These are phyloP conservation scores for Pseudogymnoascus sp. DNA, from an alignment of 2,329 filamentous ascomycete species.

Conservation along the genomic window DNA sequence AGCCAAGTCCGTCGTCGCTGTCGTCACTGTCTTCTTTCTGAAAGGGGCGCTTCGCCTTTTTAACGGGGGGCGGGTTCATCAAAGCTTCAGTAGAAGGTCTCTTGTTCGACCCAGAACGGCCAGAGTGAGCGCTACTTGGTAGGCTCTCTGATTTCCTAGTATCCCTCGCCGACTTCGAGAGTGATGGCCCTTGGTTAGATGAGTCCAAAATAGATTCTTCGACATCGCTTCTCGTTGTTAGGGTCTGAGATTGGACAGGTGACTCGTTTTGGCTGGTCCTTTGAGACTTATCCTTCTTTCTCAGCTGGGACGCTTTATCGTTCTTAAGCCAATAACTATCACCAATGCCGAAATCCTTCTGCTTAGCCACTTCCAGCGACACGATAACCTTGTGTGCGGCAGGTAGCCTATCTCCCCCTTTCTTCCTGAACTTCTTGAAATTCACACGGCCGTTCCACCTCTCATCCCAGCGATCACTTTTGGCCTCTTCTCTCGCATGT, in stretches of 20 bases:
- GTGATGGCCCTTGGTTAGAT: not conserved
- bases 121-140: not conserved
- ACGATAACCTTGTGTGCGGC: slow-evolving; percentile 43
- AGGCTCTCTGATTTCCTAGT: not conserved
- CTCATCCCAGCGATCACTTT: slow-evolving; percentile 67
- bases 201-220: not conserved
- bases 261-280: not conserved
- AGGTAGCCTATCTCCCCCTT: slow-evolving; percentile 35
- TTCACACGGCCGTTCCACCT: slow-evolving; percentile 93
- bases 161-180: not conserved
- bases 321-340: slow-evolving; percentile 48
- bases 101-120: slow-evolving; percentile 15
- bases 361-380: slow-evolving; percentile 52
- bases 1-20: slow-evolving; percentile 26
- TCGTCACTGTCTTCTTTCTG: slow-evolving; percentile 21
- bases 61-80: slow-evolving; percentile 20
- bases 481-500: slow-evolving; percentile 24
- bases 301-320: not conserved
- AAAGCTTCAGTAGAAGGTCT: slow-evolving; percentile 20
- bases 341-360: slow-evolving; percentile 50
- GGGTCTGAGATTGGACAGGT: not conserved
- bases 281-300: not conserved
- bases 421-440: slow-evolving; percentile 77
- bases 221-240: not conserved
- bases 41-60: slow-evolving; percentile 21